Conservation (phyloP, 495 filamentous ascomycete genomes). For the Penicillium riverlandense region DNA sequence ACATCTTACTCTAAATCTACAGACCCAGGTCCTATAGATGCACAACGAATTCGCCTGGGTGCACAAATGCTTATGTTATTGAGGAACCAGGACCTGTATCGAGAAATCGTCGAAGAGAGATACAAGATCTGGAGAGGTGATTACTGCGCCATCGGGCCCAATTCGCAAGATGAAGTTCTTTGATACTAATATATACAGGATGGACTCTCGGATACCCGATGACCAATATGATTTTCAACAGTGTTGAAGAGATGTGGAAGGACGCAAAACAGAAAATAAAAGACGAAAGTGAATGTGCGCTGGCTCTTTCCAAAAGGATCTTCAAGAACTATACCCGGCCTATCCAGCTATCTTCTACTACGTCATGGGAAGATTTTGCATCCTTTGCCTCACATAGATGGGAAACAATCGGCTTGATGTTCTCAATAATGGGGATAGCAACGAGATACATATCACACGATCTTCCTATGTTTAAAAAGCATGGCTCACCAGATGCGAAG, state of each 20-base stretch:
- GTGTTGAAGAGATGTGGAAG: conserved; percentile 12
- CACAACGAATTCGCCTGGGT: conserved; percentile 11
- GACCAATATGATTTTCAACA: conserved; percentile 8
- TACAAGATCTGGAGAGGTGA: conserved; percentile 5
- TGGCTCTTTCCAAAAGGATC: conserved; percentile 10
- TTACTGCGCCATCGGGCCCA: not conserved
- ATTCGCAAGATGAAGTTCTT: too few relatives aligned
- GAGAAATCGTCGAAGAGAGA: not conserved
- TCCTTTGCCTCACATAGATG: conserved; percentile 8
- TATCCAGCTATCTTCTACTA: conserved; percentile 9
- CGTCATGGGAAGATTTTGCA: conserved; percentile 14
- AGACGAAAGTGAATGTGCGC: conserved; percentile 7
- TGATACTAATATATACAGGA: conserved; percentile 13
- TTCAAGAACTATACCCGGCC: conserved; percentile 13
- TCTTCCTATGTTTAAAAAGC: conserved; percentile 2
- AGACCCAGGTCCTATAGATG: conserved; percentile 6
- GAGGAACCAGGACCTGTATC: conserved; percentile 15
- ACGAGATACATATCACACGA: conserved; percentile 7
- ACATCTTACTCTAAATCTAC: not conserved
- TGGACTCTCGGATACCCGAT: conserved; percentile 13
- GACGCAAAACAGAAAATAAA: not conserved
- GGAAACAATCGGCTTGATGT: conserved; percentile 19
- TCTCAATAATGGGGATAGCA: conserved; percentile 12
- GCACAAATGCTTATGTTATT: conserved; percentile 15
- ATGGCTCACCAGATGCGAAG: conserved; percentile 5